Conservation (phyloP, 805 yeast genomes). For the Ogataea paraovalis region DNA sequence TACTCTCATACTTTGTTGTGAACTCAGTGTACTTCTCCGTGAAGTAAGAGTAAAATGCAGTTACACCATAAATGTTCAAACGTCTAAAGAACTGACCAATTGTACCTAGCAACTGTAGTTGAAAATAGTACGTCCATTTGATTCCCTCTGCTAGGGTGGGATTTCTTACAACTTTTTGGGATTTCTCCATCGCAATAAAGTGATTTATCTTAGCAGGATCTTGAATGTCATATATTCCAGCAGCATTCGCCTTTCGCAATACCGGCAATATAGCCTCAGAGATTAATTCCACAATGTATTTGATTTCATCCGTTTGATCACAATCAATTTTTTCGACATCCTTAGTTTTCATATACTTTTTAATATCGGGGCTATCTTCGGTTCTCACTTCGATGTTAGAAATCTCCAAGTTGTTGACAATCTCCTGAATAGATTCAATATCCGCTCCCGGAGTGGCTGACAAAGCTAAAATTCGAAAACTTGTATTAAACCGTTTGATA, state of each 20-base stretch:
- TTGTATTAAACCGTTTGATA: slow-evolving; percentile 55
- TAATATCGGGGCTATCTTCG: slow-evolving; percentile 75
- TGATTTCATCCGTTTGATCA: slow-evolving; percentile 49
- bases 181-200: slow-evolving; percentile 66
- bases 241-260: slow-evolving; percentile 57
- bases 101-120: slow-evolving; percentile 58
- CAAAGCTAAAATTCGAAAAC: slow-evolving; percentile 75
- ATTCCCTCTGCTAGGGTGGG: slow-evolving; percentile 59
- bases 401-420: slow-evolving; percentile 67
- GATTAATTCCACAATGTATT: slow-evolving; percentile 49
- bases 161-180: slow-evolving; percentile 52
- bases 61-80: slow-evolving; percentile 76
- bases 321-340: slow-evolving; percentile 58
- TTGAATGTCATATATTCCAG: slow-evolving; percentile 56
- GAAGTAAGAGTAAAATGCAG: slow-evolving; percentile 69
- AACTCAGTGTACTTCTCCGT: slow-evolving; percentile 54
- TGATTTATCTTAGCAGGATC: slow-evolving; percentile 69
- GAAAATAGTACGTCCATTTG: slow-evolving; percentile 67
- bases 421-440: slow-evolving; percentile 82
- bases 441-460: slow-evolving; percentile 96
- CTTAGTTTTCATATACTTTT: slow-evolving; percentile 71
- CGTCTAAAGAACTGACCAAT: slow-evolving; percentile 70
- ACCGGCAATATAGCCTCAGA: slow-evolving; percentile 67
- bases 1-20: slow-evolving; percentile 49
- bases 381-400: slow-evolving; percentile 82